A percentile compares a stretch with the other conserved stretches of the same genome.
Conservation (phyloP, 2,329 filamentous ascomycete species). For the Sclerotinia glacialis region DNA sequence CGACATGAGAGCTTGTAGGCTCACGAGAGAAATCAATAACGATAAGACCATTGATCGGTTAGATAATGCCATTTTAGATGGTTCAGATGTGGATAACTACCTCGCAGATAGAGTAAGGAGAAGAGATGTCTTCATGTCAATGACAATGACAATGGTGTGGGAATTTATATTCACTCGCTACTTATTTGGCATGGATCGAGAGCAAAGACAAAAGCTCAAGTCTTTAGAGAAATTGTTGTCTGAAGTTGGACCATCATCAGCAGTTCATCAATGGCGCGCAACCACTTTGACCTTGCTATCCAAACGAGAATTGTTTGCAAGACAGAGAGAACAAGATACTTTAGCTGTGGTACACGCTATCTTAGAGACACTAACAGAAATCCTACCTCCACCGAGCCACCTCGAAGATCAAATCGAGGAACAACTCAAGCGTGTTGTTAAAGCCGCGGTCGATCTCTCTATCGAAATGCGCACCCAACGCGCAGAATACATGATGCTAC, state of each 20-base stretch:
- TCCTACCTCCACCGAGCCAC: conserved; percentile 82
- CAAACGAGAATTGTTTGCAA: conserved; percentile 72
- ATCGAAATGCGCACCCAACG: conserved; percentile 97
- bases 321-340: conserved; percentile 83
- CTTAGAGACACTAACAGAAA: conserved; percentile 75
- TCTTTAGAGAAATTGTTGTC: conserved; percentile 85
- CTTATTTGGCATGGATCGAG: conserved; percentile 96
- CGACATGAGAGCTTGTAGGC: conserved; percentile 81
- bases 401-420: conserved; percentile 77
- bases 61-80: conserved; percentile 91
- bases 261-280: conserved; percentile 96
- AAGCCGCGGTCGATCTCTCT: conserved; percentile 82
- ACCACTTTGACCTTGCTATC: conserved; percentile 89
- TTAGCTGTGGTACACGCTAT: conserved; percentile 94
- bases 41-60: conserved; percentile 92
- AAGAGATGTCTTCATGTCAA: conserved; percentile 95
- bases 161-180: conserved; percentile 98
- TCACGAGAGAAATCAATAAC: conserved; percentile 80
- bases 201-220: conserved; percentile 97
- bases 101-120: conserved; percentile 83
- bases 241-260: conserved; percentile 80
- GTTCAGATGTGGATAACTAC: conserved; percentile 85
- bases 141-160: conserved; percentile 99
- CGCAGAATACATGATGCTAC: conserved; percentile 98
- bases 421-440: conserved; percentile 83